A percentile compares a stretch with the other conserved stretches of the same genome.
Evolutionary conservation across 2,329 filamentous ascomycete genomes (phyloP).

Genomic region (Diplocarpon mali): DNA sequence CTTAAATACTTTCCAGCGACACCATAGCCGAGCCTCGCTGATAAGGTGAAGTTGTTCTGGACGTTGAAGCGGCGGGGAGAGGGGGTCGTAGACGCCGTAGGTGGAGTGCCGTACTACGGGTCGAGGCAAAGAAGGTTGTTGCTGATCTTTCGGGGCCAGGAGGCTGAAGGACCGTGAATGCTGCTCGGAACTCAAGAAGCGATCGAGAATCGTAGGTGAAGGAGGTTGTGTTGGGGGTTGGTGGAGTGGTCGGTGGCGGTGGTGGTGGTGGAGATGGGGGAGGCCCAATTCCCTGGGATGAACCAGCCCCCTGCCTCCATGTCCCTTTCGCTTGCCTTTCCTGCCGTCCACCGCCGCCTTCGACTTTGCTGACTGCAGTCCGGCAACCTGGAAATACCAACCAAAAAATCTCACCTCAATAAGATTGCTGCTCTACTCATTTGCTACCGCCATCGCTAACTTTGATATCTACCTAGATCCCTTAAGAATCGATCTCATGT

Average conservation of each 20-base stretch:
- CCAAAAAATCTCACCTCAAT: too few relatives aligned
- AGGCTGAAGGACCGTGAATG: too few relatives aligned
- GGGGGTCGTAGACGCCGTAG: not conserved
- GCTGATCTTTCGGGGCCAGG: not conserved
- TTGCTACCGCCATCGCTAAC: too few relatives aligned
- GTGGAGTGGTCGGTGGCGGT: not conserved
- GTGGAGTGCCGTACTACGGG: too few relatives aligned
- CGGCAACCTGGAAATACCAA: too few relatives aligned
- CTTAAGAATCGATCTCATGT: too few relatives aligned
- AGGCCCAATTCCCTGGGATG: not conserved
- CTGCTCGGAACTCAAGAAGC: too few relatives aligned
- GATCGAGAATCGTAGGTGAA: not conserved
- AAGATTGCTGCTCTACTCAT: too few relatives aligned
- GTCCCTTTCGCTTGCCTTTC: not conserved
- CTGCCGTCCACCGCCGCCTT: not conserved
- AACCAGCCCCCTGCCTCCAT: too few relatives aligned
- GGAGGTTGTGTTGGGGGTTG: not conserved
- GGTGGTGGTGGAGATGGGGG: not conserved
- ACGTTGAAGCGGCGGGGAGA: constrained; percentile 7
- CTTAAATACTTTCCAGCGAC: constrained; percentile 10
- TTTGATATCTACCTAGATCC: too few relatives aligned
- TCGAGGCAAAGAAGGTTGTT: not conserved
- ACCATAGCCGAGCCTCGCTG: constrained; percentile 17
- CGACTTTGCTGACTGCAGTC: not conserved
- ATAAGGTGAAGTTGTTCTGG: constrained; percentile 4